These are phyloP conservation scores for Globisporangium viniferum DNA, from an alignment of 352 stramenopile species.

Conservation along the genomic window DNA sequence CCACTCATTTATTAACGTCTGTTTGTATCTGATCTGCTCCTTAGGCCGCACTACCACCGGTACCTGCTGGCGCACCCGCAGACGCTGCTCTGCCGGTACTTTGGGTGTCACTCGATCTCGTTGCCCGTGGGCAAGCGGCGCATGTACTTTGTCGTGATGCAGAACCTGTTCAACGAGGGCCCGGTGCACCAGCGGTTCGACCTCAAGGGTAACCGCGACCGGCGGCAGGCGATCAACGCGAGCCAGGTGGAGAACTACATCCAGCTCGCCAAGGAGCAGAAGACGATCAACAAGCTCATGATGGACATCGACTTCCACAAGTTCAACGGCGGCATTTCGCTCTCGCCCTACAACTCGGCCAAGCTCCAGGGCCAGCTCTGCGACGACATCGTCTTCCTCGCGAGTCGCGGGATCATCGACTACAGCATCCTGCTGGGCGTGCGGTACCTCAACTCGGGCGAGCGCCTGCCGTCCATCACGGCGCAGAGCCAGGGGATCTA, in stretches of 20 bases:
- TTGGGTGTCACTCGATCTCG: slow-evolving; percentile 84
- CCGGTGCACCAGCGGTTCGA: slow-evolving; percentile 80
- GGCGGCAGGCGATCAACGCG: slow-evolving; percentile 62
- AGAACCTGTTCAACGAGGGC: slow-evolving; percentile 81
- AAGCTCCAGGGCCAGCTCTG: slow-evolving; percentile 64
- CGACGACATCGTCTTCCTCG: slow-evolving; percentile 80
- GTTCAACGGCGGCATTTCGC: slow-evolving; percentile 54
- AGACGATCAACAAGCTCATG: slow-evolving; percentile 68
- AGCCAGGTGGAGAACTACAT: slow-evolving; percentile 63
- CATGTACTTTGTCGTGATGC: slow-evolving; percentile 90
- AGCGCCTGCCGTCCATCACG: slow-evolving; percentile 23
- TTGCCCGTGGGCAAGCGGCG: slow-evolving; percentile 75
- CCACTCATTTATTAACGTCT: neutral
- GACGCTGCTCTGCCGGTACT: slow-evolving; percentile 78
- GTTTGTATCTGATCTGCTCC: neutral
- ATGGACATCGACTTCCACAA: slow-evolving; percentile 88
- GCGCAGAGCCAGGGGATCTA: slow-evolving; percentile 36
- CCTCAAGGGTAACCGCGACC: slow-evolving; percentile 78
- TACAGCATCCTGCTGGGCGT: slow-evolving; percentile 83
- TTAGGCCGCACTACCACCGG: slow-evolving; percentile 59
- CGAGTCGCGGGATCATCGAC: slow-evolving; percentile 80
- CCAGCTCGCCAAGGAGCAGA: slow-evolving; percentile 52
- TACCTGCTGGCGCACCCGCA: slow-evolving; percentile 74
- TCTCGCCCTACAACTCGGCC: slow-evolving; percentile 42
- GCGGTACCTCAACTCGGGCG: slow-evolving; percentile 33